Percentiles rank a stretch among this genome's conserved stretches.
Evolutionary conservation across 2,329 filamentous ascomycete genomes (phyloP).

Genomic region (Trichoderma polysporum): DNA sequence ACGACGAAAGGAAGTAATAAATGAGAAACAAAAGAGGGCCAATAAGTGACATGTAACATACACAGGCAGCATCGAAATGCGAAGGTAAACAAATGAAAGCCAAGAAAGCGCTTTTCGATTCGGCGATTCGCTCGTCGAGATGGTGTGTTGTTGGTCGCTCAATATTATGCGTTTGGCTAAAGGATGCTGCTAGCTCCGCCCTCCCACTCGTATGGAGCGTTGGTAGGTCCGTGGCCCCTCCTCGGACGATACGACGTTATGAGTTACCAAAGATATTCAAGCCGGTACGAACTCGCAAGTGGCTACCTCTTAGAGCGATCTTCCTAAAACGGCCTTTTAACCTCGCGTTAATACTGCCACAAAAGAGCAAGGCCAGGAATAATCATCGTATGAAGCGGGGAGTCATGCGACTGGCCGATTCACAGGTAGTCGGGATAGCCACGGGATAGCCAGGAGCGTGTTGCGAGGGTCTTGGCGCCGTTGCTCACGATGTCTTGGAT

Average conservation of each 20-base stretch:
- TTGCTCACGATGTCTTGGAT: neutral
- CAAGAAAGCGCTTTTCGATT: neutral
- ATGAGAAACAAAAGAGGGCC: neutral
- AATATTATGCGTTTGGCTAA: slow-evolving; percentile 13
- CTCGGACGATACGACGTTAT: neutral
- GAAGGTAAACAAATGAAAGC: neutral
- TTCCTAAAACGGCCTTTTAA: slow-evolving; percentile 8
- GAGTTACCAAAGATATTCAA: slow-evolving; percentile 10
- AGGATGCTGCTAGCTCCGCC: slow-evolving; percentile 1
- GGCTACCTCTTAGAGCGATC: neutral
- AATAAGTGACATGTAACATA: neutral
- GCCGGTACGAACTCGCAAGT: neutral
- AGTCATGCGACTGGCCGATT: neutral
- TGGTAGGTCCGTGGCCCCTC: neutral
- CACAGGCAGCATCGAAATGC: neutral
- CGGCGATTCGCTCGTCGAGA: slow-evolving; percentile 1
- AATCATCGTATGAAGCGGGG: neutral
- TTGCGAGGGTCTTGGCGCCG: neutral
- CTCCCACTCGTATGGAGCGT: neutral
- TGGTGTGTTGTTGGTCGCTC: slow-evolving; percentile 21
- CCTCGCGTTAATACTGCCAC: neutral
- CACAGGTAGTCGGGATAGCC: neutral
- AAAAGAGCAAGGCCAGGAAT: neutral
- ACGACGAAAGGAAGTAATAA: neutral
- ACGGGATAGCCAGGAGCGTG: neutral